phyloP scores from a whole-genome alignment of 805 yeast species.

The Starmerella davenportii region DNA sequence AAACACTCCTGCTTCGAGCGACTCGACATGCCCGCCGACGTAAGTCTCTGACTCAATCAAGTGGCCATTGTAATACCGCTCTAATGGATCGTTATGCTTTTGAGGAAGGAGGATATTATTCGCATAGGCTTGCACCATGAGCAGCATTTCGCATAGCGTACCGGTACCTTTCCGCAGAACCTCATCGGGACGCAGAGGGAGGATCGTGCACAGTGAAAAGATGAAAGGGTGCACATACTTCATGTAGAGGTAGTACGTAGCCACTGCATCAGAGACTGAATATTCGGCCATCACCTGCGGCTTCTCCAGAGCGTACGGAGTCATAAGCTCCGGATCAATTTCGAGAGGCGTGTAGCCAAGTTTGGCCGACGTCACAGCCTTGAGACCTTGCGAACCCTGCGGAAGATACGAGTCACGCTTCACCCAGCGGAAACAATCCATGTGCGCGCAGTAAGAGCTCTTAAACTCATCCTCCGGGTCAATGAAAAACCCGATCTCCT shows the following conservation, averaged over 20 bases:
- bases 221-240: slow-evolving; percentile 95
- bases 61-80: slow-evolving; percentile 88
- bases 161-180: slow-evolving; percentile 95
- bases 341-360: slow-evolving; percentile 93
- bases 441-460: slow-evolving; percentile 79
- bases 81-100: slow-evolving; percentile 86
- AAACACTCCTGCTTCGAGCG: slow-evolving; percentile 94
- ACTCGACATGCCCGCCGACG: slow-evolving; percentile 97
- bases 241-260: slow-evolving; percentile 87
- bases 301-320: slow-evolving; percentile 86
- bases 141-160: slow-evolving; percentile 90
- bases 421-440: slow-evolving; percentile 98
- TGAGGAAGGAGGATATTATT: slow-evolving; percentile 68
- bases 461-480: slow-evolving; percentile 93
- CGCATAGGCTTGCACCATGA: slow-evolving; percentile 86
- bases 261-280: slow-evolving; percentile 98
- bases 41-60: slow-evolving; percentile 86
- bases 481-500: slow-evolving; percentile 83
- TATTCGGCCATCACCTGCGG: slow-evolving; percentile 89
- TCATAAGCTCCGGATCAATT: slow-evolving; percentile 93
- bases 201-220: slow-evolving; percentile 83
- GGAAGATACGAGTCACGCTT: slow-evolving; percentile 94
- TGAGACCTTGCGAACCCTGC: slow-evolving; percentile 95
- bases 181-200: slow-evolving; percentile 94
- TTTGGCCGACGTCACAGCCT: slow-evolving; percentile 91